These are phyloP conservation scores for Nakaseomyces glabratus DNA, from an alignment of 1,139 yeast species.

Conservation along the genomic window DNA sequence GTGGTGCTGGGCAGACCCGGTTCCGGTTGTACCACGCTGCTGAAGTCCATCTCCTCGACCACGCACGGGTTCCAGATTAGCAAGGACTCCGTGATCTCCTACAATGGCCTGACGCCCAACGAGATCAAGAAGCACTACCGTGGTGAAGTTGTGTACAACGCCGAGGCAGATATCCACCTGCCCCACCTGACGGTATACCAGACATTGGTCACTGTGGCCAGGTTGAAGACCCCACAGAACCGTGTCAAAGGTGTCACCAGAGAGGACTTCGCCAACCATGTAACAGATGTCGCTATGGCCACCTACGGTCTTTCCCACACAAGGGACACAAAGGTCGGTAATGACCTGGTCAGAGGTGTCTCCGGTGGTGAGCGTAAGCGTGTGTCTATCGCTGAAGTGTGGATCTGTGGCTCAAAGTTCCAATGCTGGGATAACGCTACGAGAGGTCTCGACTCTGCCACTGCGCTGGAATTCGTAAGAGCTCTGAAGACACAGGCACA, in stretches of 20 bases:
- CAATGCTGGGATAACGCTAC: constrained; percentile 72
- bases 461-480: constrained; percentile 63
- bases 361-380: constrained; percentile 82
- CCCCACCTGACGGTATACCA: constrained; percentile 68
- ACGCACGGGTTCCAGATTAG: constrained; percentile 64
- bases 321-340: constrained; percentile 57
- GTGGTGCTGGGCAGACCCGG: constrained; percentile 81
- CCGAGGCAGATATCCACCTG: constrained; percentile 64
- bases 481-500: constrained; percentile 58
- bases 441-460: constrained; percentile 68
- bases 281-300: constrained; percentile 63
- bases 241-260: constrained; percentile 52
- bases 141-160: constrained; percentile 66
- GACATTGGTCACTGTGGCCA: constrained; percentile 57
- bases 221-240: constrained; percentile 56
- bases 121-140: constrained; percentile 46
- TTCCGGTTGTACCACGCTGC: constrained; percentile 72
- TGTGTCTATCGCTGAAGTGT: constrained; percentile 65
- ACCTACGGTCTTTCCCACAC: constrained; percentile 65
- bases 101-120: constrained; percentile 41
- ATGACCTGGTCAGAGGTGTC: constrained; percentile 63
- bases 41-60: constrained; percentile 60
- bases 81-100: constrained; percentile 40
- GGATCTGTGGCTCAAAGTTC: constrained; percentile 51
- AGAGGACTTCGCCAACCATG: constrained; percentile 48